Conservation (phyloP, 441 rosid species). For the Rhodomyrtus psidioides region DNA sequence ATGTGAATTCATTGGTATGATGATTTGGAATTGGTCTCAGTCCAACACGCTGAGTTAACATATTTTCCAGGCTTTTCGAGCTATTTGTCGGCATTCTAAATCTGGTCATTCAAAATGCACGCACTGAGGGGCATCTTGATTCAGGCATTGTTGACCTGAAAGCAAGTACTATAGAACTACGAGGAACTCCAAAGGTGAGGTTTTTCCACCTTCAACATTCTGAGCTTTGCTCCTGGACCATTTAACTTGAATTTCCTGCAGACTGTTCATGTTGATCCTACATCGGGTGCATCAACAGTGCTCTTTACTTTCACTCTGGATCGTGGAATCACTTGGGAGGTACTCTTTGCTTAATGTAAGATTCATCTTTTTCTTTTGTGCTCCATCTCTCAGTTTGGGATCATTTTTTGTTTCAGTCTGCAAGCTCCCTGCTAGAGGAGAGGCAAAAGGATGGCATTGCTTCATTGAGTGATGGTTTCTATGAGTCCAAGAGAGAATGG, state of each 20-base stretch:
- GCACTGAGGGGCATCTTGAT: slow-evolving; percentile 90
- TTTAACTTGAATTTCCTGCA: slow-evolving; percentile 24
- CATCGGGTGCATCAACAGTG: slow-evolving; percentile 93
- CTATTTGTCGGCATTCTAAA: slow-evolving; percentile 88
- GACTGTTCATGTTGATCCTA: slow-evolving; percentile 94
- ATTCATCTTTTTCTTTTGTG: slow-evolving; percentile 6
- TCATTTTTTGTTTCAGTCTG: slow-evolving; percentile 34
- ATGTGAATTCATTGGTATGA: slow-evolving; percentile 8
- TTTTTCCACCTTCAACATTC: not conserved
- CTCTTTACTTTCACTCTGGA: slow-evolving; percentile 86
- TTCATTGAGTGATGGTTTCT: slow-evolving; percentile 83
- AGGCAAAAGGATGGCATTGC: slow-evolving; percentile 81
- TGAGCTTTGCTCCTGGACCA: not conserved
- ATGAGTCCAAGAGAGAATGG: slow-evolving; percentile 98
- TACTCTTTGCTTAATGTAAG: slow-evolving; percentile 8
- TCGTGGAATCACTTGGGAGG: slow-evolving; percentile 98
- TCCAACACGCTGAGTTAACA: slow-evolving; percentile 11
- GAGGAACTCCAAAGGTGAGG: slow-evolving; percentile 82
- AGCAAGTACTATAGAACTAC: slow-evolving; percentile 74
- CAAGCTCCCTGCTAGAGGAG: slow-evolving; percentile 68
- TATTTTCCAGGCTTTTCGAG: slow-evolving; percentile 74
- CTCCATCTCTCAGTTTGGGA: not conserved
- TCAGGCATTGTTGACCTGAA: slow-evolving; percentile 95
- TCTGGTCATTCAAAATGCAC: slow-evolving; percentile 89
- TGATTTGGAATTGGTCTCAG: not conserved